Conservation (phyloP, 192 early-diverging fungal genomes). For the Coemansia sp. region DNA sequence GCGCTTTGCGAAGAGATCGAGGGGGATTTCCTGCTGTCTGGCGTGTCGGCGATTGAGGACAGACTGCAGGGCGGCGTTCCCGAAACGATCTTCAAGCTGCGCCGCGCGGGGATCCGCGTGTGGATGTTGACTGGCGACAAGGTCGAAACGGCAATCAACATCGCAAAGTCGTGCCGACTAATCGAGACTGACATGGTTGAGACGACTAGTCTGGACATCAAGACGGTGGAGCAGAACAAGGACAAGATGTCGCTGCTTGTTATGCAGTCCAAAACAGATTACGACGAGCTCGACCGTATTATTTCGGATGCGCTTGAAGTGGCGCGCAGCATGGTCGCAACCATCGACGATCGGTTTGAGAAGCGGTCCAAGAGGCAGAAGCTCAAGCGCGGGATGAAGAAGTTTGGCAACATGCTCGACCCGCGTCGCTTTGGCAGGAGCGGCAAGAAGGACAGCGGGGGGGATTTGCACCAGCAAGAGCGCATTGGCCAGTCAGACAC, state of each 20-base stretch:
- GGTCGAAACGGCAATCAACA: conserved; percentile 89
- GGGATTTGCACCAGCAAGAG: not conserved
- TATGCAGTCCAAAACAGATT: conserved; percentile 36
- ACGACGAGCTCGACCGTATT: conserved; percentile 18
- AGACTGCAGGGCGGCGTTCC: conserved; percentile 83
- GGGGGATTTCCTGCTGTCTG: conserved; percentile 68
- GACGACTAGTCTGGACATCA: conserved; percentile 27
- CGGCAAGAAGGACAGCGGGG: not conserved
- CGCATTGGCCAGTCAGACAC: not conserved
- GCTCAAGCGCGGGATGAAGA: conserved; percentile 42
- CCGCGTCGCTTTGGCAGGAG: not conserved
- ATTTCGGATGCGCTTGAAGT: conserved; percentile 25
- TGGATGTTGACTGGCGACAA: conserved; percentile 96
- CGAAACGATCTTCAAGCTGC: conserved; percentile 76
- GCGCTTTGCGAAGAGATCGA: conserved; percentile 74
- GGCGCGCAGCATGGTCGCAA: conserved; percentile 18
- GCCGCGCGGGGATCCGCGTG: conserved; percentile 73
- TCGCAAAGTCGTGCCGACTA: conserved; percentile 76
- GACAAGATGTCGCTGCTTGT: conserved; percentile 34
- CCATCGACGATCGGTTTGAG: conserved; percentile 47
- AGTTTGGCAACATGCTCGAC: conserved; percentile 37
- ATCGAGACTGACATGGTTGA: conserved; percentile 53
- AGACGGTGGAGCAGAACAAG: not conserved
- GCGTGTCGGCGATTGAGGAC: conserved; percentile 89
- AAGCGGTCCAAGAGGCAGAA: conserved; percentile 22